Evolutionary conservation across 176 grass and related monocot species (phyloP).

Genomic region (Oropetium thomaeum): DNA sequence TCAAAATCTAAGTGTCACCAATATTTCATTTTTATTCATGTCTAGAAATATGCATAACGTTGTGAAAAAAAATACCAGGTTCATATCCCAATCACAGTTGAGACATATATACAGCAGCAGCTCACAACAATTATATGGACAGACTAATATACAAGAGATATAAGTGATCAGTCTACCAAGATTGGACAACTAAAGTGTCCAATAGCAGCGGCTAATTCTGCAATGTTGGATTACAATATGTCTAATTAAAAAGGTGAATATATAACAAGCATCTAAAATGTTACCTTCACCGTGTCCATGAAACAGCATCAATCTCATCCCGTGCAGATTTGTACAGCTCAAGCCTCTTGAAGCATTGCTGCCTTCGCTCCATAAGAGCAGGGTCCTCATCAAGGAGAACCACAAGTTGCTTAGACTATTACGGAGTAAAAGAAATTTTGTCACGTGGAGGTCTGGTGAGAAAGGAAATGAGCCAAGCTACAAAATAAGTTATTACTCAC

Average conservation of each 20-base stretch:
- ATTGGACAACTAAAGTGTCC: neutral
- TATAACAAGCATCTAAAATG: neutral
- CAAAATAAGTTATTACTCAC: slow-evolving; percentile 33
- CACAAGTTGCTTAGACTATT: slow-evolving; percentile 67
- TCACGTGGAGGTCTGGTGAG: neutral
- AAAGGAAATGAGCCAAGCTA: neutral
- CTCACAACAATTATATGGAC: neutral
- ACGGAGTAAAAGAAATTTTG: slow-evolving; percentile 31
- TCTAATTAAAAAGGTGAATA: neutral
- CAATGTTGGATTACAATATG: slow-evolving; percentile 1
- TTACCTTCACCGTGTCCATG: slow-evolving; percentile 55
- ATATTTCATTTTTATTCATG: neutral
- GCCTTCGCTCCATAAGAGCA: slow-evolving; percentile 78
- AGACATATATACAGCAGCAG: slow-evolving; percentile 10
- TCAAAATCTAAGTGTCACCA: slow-evolving; percentile 2
- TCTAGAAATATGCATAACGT: neutral
- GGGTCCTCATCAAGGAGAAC: slow-evolving; percentile 88
- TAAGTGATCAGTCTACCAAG: slow-evolving; percentile 20
- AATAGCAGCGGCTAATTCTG: slow-evolving; percentile 27
- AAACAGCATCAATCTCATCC: slow-evolving; percentile 81
- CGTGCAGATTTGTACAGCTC: slow-evolving; percentile 89
- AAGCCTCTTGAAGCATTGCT: slow-evolving; percentile 73
- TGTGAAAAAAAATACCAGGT: neutral
- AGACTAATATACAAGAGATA: slow-evolving; percentile 14
- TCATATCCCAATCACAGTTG: neutral